Conservation (phyloP, 148 eudicot species). For the Fagopyrum homotropicum region DNA sequence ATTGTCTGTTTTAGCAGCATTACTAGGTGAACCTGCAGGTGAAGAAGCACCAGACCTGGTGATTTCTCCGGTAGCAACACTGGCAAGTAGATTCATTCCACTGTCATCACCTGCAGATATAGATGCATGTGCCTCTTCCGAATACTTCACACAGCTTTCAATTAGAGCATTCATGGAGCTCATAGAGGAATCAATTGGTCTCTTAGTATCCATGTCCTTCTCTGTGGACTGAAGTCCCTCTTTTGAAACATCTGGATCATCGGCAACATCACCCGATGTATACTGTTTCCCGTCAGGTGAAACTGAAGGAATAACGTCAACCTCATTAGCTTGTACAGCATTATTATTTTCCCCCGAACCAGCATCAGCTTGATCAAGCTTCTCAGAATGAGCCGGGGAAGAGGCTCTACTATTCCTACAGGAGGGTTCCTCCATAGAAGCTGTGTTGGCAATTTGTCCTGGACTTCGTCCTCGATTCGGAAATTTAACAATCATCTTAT, state of each 20-base stretch:
- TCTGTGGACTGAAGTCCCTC: constrained; percentile 20
- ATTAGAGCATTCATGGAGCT: constrained; percentile 80
- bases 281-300: constrained; percentile 19
- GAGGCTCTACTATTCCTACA: constrained; percentile 50
- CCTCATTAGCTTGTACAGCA: constrained; percentile 25
- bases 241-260: constrained; percentile 24
- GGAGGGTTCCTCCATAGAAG: constrained; percentile 41
- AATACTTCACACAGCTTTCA: constrained; percentile 79
- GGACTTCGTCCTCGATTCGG: constrained; percentile 62
- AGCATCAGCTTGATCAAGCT: constrained; percentile 42
- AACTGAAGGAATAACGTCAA: constrained; percentile 28
- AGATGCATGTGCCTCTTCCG: constrained; percentile 55
- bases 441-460: constrained; percentile 41
- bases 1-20: constrained; percentile 21
- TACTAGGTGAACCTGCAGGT: constrained; percentile 38
- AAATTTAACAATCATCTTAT: constrained; percentile 66
- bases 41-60: constrained; percentile 39
- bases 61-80: constrained; percentile 90
- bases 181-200: constrained; percentile 46
- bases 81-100: constrained; percentile 94
- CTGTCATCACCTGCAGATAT: constrained; percentile 58
- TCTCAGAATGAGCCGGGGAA: constrained; percentile 41
- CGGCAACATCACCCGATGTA: constrained; percentile 23
- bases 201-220: constrained; percentile 26
- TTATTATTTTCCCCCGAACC: constrained; percentile 29